Conservation (phyloP, 2,329 filamentous ascomycete species). For the Fusarium mundagurra region DNA sequence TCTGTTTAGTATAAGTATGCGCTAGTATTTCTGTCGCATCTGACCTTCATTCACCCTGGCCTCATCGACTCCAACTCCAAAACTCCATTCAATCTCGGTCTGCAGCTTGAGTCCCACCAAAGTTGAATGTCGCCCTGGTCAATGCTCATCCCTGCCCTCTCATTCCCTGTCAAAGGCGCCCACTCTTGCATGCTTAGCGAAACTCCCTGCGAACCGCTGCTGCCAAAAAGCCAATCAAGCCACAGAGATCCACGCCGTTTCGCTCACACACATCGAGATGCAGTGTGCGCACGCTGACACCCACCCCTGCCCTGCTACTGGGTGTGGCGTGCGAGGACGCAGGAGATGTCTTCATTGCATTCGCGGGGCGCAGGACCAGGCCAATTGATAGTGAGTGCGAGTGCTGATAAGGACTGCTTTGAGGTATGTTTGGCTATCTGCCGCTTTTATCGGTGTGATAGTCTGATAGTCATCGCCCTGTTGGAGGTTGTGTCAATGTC, state of each 20-base stretch:
- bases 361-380: constrained; percentile 25
- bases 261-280: constrained; percentile 22
- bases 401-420: constrained; percentile 36
- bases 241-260: constrained; percentile 23
- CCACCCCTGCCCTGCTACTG: background rate
- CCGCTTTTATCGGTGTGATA: background rate
- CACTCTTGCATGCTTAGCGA: constrained; percentile 20
- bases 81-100: constrained; percentile 36
- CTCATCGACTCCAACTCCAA: constrained; percentile 6
- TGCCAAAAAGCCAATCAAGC: constrained; percentile 20
- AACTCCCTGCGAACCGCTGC: constrained; percentile 10
- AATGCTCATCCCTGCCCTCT: constrained; percentile 7
- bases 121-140: constrained; percentile 12
- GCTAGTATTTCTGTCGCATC: background rate
- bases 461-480: background rate
- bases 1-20: too few species aligned
- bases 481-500: constrained; percentile 28
- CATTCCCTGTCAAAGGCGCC: constrained; percentile 9
- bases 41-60: background rate
- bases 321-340: constrained; percentile 32
- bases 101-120: constrained; percentile 20
- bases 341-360: constrained; percentile 30
- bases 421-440: constrained; percentile 13
- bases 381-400: constrained; percentile 18
- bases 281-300: background rate